phyloP scores from a whole-genome alignment of 2,329 filamentous ascomycete species.

The Botrytis paeoniae region DNA sequence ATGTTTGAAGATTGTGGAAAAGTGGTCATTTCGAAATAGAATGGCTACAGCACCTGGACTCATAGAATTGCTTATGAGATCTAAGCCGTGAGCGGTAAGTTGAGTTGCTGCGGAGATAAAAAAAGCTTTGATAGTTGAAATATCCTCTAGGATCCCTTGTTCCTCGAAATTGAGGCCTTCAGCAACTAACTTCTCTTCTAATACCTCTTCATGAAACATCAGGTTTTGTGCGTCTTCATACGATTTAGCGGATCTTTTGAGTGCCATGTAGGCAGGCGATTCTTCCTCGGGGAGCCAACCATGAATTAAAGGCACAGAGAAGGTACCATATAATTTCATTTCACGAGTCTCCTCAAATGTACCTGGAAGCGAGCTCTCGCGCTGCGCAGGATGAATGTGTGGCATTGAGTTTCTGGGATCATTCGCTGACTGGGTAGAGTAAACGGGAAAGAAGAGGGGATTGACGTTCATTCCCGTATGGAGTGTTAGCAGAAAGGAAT shows the following conservation, averaged over 20 bases:
- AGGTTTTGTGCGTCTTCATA: conserved; percentile 92
- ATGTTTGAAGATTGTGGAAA: conserved; percentile 89
- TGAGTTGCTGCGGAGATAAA: conserved; percentile 80
- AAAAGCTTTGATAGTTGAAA: conserved; percentile 80
- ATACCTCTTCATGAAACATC: conserved; percentile 82
- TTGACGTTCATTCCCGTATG: conserved; percentile 99
- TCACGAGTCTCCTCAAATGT: conserved; percentile 84
- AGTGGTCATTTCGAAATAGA: conserved; percentile 95
- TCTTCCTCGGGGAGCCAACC: conserved; percentile 78
- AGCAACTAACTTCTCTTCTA: conserved; percentile 72
- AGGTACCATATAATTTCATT: conserved; percentile 87
- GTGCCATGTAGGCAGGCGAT: conserved; percentile 65
- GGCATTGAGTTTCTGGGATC: conserved; percentile 49
- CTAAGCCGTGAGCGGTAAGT: conserved; percentile 76
- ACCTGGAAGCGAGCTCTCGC: conserved; percentile 56
- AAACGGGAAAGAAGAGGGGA: conserved; percentile 71
- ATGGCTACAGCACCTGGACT: conserved; percentile 80
- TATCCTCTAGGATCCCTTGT: conserved; percentile 77
- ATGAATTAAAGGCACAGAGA: conserved; percentile 84
- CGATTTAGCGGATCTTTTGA: conserved; percentile 72
- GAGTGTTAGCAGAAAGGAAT: conserved; percentile 80
- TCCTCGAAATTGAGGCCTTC: conserved; percentile 67
- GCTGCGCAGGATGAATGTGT: conserved; percentile 50
- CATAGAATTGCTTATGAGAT: conserved; percentile 68
- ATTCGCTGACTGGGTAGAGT: conserved; percentile 37